Conservation (phyloP, 192 early-diverging fungal species). For the Coemansia sp. region DNA sequence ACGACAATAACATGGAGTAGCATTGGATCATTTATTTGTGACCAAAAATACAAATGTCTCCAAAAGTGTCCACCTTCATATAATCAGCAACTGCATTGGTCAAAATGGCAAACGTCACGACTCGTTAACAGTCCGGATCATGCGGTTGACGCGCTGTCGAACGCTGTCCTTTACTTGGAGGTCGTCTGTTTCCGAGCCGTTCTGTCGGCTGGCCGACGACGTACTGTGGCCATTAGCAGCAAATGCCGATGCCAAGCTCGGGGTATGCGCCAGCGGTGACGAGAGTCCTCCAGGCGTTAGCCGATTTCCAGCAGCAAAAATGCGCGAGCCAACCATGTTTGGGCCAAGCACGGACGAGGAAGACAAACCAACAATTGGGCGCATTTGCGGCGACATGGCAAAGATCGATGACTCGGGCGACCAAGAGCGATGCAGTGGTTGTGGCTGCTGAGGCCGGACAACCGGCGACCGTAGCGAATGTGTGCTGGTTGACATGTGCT, state of each 20-base stretch:
- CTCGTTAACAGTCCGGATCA: slow-evolving; percentile 51
- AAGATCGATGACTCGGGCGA: slow-evolving; percentile 24
- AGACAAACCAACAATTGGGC: slow-evolving; percentile 37
- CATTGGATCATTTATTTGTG: background rate
- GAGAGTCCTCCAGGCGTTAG: slow-evolving; percentile 8
- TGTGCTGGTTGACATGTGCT: slow-evolving; percentile 14
- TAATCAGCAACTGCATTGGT: background rate
- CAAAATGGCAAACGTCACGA: slow-evolving; percentile 13
- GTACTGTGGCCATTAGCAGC: background rate
- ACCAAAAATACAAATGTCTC: too few relatives aligned
- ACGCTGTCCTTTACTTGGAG: slow-evolving; percentile 54
- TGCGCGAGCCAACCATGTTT: slow-evolving; percentile 13
- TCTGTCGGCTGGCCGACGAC: slow-evolving; percentile 8
- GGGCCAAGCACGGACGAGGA: slow-evolving; percentile 34
- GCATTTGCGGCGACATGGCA: slow-evolving; percentile 38
- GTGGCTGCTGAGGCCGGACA: slow-evolving; percentile 16
- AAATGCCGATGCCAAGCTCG: slow-evolving; percentile 10
- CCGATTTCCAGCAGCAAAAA: slow-evolving; percentile 21
- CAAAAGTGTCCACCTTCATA: too few relatives aligned
- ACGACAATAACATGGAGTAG: too few relatives aligned
- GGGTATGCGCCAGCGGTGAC: slow-evolving; percentile 13
- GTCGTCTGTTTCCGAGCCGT: slow-evolving; percentile 25
- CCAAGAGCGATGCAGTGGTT: slow-evolving; percentile 24
- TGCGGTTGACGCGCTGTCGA: slow-evolving; percentile 50
- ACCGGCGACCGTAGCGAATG: background rate